These are phyloP conservation scores for Salvia miltiorrhiza DNA, from an alignment of 257 asterid genomes.

Conservation along the genomic window DNA sequence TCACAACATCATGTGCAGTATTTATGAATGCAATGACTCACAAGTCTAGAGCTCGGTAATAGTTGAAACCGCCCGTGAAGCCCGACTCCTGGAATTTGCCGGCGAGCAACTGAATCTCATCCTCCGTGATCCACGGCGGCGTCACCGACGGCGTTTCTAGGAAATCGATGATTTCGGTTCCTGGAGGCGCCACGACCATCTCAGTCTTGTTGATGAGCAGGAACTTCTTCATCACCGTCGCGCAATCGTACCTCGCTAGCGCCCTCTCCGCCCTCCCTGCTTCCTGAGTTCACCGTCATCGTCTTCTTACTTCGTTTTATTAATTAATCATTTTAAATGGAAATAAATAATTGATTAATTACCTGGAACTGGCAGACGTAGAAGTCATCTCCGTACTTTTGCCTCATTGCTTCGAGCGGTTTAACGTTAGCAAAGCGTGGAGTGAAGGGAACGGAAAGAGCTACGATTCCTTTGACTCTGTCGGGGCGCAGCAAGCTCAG, in stretches of 20 bases:
- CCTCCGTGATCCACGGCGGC: conserved; percentile 50
- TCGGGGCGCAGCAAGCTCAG: conserved; percentile 44
- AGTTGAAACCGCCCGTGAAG: conserved; percentile 44
- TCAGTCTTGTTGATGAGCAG: conserved; percentile 33
- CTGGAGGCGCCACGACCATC: conserved; percentile 33
- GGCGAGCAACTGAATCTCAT: conserved; percentile 44
- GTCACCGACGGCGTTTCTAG: conserved; percentile 35
- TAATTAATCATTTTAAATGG: too few species aligned
- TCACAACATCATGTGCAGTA: too few species aligned
- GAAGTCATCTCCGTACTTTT: conserved; percentile 40
- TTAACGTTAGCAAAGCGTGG: conserved; percentile 29
- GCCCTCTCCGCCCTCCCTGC: conserved; percentile 52
- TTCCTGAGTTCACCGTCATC: conserved; percentile 19
- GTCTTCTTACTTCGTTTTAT: neutral
- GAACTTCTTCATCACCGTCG: conserved; percentile 44
- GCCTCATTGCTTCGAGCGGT: conserved; percentile 28
- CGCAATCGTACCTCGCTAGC: conserved; percentile 42
- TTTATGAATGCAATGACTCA: conserved; percentile 15
- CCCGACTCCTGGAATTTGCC: conserved; percentile 56
- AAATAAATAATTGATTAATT: too few species aligned
- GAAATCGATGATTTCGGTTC: conserved; percentile 45
- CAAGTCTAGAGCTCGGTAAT: conserved; percentile 47
- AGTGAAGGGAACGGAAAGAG: conserved; percentile 37
- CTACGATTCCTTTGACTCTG: conserved; percentile 38
- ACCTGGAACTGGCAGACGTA: conserved; percentile 55